phyloP scores from a whole-genome alignment of 2,329 filamentous ascomycete genomes.

The Cladosporium sp. region DNA sequence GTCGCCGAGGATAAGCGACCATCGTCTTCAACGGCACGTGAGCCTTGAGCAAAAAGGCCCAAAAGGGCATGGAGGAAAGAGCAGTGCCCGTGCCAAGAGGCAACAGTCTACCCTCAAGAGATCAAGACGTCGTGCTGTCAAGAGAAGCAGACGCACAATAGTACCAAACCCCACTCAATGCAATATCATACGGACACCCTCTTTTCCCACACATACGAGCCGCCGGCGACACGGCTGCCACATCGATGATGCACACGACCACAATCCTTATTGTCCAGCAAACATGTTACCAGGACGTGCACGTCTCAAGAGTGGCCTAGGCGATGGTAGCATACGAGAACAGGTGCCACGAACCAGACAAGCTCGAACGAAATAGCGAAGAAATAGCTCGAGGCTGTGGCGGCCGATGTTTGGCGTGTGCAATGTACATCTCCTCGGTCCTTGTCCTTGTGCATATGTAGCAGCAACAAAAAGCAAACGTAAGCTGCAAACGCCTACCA shows the following conservation, averaged over 20 bases:
- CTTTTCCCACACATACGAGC: not conserved
- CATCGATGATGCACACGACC: not conserved
- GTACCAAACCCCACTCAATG: not conserved
- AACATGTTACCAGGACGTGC: not conserved
- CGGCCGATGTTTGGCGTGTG: too few relatives aligned
- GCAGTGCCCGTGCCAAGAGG: not conserved
- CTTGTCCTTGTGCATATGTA: too few relatives aligned
- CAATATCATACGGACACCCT: not conserved
- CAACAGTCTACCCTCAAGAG: not conserved
- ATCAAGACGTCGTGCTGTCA: not conserved
- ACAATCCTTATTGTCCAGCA: not conserved
- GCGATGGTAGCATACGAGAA: too few relatives aligned
- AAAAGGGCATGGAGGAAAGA: not conserved
- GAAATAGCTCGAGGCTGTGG: too few relatives aligned
- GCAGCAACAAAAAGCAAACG: too few relatives aligned
- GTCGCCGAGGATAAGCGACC: not conserved
- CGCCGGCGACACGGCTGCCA: not conserved
- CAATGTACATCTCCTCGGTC: too few relatives aligned
- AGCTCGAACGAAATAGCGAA: too few relatives aligned
- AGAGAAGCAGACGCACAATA: not conserved
- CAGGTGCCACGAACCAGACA: too few relatives aligned
- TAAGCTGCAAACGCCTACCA: too few relatives aligned
- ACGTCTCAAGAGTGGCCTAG: too few relatives aligned
- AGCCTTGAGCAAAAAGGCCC: too few relatives aligned
- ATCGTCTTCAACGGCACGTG: not conserved